A percentile compares a stretch with the other conserved stretches of the same genome.
phyloP scores from a whole-genome alignment of 768 basidiomycete species.

The Thelephora ganbajun region DNA sequence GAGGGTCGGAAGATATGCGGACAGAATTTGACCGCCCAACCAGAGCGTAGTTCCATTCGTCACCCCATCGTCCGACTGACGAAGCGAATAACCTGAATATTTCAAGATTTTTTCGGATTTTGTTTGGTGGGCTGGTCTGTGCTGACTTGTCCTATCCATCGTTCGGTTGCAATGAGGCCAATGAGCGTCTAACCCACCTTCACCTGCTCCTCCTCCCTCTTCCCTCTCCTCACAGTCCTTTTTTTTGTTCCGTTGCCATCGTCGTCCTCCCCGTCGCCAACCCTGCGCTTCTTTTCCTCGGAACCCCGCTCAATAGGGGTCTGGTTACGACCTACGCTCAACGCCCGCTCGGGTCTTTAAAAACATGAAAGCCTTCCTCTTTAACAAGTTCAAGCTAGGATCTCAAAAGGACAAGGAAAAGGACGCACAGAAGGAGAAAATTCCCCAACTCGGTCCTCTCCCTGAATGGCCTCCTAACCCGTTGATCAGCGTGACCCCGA shows the following conservation, averaged over 20 bases:
- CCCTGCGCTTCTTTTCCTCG: conserved; percentile 3
- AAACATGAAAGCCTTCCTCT: conserved; percentile 66
- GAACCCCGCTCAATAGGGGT: neutral
- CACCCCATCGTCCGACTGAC: conserved; percentile 42
- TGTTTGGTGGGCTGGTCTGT: conserved; percentile 43
- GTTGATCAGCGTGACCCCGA: conserved; percentile 25
- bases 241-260: conserved; percentile 7
- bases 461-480: conserved; percentile 49
- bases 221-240: conserved; percentile 8
- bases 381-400: conserved; percentile 56
- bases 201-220: conserved; percentile 5
- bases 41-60: conserved; percentile 77
- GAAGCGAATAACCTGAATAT: conserved; percentile 27
- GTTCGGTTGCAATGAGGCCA: neutral
- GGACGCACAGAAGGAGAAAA: conserved; percentile 40
- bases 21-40: conserved; percentile 70
- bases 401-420: conserved; percentile 35
- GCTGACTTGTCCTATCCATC: too few relatives aligned
- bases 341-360: neutral
- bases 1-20: conserved; percentile 37
- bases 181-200: conserved; percentile 5
- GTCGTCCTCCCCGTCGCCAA: conserved; percentile 7
- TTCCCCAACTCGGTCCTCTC: conserved; percentile 42
- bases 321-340: conserved; percentile 3
- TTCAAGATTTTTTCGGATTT: conserved; percentile 38